phyloP scores from a whole-genome alignment of 2,329 filamentous ascomycete species.

The Proliferodiscus dingleyae region DNA sequence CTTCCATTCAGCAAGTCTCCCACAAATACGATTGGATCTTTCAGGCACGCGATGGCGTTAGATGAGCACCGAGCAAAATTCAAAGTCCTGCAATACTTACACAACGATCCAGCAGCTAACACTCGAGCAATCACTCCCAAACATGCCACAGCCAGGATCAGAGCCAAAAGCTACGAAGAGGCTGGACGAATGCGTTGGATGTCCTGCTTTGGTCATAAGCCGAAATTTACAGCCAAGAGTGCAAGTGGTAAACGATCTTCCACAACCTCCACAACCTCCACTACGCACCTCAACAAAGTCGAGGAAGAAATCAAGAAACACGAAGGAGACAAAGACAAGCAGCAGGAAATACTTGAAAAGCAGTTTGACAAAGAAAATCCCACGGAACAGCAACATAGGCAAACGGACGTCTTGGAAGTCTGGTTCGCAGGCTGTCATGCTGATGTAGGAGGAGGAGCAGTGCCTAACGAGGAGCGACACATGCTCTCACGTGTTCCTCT shows the following conservation, averaged over 20 bases:
- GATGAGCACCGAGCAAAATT: slow-evolving; percentile 42
- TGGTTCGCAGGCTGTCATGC: slow-evolving; percentile 41
- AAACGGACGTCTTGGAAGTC: slow-evolving; percentile 42
- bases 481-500: slow-evolving; percentile 41
- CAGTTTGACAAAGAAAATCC: slow-evolving; percentile 13
- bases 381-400: slow-evolving; percentile 11
- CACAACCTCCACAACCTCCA: slow-evolving; percentile 3
- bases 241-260: slow-evolving; percentile 1
- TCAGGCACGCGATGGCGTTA: slow-evolving; percentile 41
- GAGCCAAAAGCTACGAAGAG: slow-evolving; percentile 1
- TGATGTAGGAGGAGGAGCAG: slow-evolving; percentile 42
- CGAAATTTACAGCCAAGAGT: not conserved
- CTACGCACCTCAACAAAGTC: slow-evolving; percentile 4
- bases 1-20: slow-evolving; percentile 36
- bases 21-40: slow-evolving; percentile 33
- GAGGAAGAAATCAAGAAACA: slow-evolving; percentile 1
- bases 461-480: slow-evolving; percentile 37
- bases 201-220: slow-evolving; percentile 8
- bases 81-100: slow-evolving; percentile 36
- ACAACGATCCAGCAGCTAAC: slow-evolving; percentile 24
- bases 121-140: not conserved
- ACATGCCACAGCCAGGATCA: slow-evolving; percentile 3
- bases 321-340: slow-evolving; percentile 6
- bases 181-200: not conserved
- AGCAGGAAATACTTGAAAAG: slow-evolving; percentile 19